Conservation (phyloP, 192 early-diverging fungal genomes). For the Backusella australiensis region DNA sequence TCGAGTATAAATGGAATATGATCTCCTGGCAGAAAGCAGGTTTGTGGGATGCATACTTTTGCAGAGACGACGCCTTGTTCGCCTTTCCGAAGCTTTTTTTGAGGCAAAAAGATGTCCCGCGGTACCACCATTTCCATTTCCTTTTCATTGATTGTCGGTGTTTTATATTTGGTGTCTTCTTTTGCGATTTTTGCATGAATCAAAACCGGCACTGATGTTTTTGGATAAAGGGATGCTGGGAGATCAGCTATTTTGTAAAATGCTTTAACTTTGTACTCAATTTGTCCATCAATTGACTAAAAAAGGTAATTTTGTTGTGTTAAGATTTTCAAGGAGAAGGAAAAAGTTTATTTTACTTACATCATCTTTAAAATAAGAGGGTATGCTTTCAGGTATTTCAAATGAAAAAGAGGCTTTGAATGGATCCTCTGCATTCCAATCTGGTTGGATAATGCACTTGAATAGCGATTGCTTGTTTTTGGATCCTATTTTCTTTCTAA, state of each 20-base stretch:
- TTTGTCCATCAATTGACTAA: slow-evolving; percentile 5
- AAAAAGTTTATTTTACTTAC: slow-evolving; percentile 2
- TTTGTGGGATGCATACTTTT: neutral
- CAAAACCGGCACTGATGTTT: neutral
- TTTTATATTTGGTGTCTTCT: neutral
- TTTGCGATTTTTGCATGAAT: neutral
- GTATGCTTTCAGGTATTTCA: neutral
- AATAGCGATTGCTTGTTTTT: neutral
- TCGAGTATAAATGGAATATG: slow-evolving; percentile 1
- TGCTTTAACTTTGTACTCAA: slow-evolving; percentile 13
- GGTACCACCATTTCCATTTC: neutral
- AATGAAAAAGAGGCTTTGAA: neutral
- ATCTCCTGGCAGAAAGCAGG: slow-evolving; percentile 4
- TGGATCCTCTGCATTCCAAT: neutral
- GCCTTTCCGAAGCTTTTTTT: neutral
- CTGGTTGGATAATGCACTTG: neutral
- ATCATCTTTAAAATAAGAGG: neutral
- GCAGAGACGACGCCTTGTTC: neutral
- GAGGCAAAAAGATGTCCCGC: slow-evolving; percentile 4
- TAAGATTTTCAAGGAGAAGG: neutral
- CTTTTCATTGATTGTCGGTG: neutral
- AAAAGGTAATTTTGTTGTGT: neutral
- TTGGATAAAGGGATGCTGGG: slow-evolving; percentile 8
- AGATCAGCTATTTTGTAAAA: neutral
- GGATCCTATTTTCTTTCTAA: neutral